A percentile compares a stretch with the other conserved stretches of the same genome.
These are phyloP conservation scores for Malus sieversii DNA, from an alignment of 306 rosid species.

Conservation along the genomic window DNA sequence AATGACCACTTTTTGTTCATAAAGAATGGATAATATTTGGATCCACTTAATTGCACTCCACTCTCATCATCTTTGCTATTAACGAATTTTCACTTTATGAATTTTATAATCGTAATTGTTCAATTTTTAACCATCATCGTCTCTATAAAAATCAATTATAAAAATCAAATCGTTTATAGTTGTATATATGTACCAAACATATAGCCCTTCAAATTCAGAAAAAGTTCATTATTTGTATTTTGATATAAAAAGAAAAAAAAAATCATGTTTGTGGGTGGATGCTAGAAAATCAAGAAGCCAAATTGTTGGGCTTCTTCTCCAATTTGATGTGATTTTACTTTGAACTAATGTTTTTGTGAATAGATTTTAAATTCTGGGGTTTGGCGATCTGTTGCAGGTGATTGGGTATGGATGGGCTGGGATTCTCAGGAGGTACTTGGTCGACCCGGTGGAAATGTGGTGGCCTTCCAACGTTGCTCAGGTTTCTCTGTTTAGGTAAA, in stretches of 20 bases:
- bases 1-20: not conserved
- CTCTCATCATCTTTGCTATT: no score
- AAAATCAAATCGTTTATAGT: no score
- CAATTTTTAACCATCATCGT: no score
- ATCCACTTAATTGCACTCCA: no score
- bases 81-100: no score
- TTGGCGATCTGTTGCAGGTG: constrained; percentile 39
- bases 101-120: no score
- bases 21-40: not conserved
- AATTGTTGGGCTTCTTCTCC: not conserved
- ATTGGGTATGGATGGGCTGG: constrained; percentile 99
- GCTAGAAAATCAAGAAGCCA: not conserved
- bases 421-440: constrained; percentile 81
- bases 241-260: not conserved
- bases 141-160: no score
- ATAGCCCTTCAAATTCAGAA: not conserved
- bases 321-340: not conserved
- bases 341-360: not conserved
- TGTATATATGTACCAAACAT: no score
- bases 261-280: not conserved
- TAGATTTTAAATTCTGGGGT: not conserved
- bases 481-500: constrained; percentile 90
- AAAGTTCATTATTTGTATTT: not conserved
- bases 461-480: constrained; percentile 99
- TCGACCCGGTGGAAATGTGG: constrained; percentile 99